These are phyloP conservation scores for Argentina anserina DNA, from an alignment of 306 rosid species.

Conservation along the genomic window DNA sequence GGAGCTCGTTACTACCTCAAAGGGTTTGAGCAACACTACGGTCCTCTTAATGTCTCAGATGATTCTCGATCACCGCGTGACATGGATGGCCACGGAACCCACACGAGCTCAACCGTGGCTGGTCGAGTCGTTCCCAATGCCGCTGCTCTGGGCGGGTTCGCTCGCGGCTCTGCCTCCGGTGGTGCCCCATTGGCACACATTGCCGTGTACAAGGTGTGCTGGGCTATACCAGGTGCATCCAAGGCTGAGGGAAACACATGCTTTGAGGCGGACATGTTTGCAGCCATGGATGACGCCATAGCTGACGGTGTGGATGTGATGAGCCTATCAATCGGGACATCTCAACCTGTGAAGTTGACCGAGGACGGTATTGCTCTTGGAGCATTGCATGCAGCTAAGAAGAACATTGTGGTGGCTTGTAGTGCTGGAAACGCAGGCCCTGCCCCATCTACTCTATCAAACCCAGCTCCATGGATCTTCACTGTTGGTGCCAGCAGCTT, in stretches of 20 bases:
- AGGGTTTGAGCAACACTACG: slow-evolving; percentile 48
- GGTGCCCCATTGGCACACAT: slow-evolving; percentile 73
- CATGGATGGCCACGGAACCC: slow-evolving; percentile 88
- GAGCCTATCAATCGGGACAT: slow-evolving; percentile 64
- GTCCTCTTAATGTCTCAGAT: slow-evolving; percentile 47
- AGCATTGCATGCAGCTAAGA: slow-evolving; percentile 61
- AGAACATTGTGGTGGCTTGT: slow-evolving; percentile 69
- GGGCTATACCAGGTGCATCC: slow-evolving; percentile 63
- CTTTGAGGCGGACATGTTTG: slow-evolving; percentile 62
- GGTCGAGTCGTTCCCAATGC: slow-evolving; percentile 47
- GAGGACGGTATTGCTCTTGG: slow-evolving; percentile 61
- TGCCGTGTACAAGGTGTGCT: slow-evolving; percentile 93
- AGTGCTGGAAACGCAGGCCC: slow-evolving; percentile 93
- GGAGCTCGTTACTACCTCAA: slow-evolving; percentile 79
- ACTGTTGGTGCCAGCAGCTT: slow-evolving; percentile 82
- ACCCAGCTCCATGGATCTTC: slow-evolving; percentile 82
- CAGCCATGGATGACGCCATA: slow-evolving; percentile 90
- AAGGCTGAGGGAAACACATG: slow-evolving; percentile 64
- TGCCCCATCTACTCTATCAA: slow-evolving; percentile 46
- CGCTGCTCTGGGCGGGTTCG: slow-evolving; percentile 68
- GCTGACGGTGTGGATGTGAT: slow-evolving; percentile 74
- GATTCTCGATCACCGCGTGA: slow-evolving; percentile 80
- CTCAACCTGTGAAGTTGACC: slow-evolving; percentile 33
- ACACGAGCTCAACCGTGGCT: slow-evolving; percentile 78
- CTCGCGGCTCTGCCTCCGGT: slow-evolving; percentile 65